A percentile compares a stretch with the other conserved stretches of the same genome.
These are phyloP conservation scores for Plasmodium adleri DNA, from an alignment of 169 alveolate genomes.

Conservation along the genomic window DNA sequence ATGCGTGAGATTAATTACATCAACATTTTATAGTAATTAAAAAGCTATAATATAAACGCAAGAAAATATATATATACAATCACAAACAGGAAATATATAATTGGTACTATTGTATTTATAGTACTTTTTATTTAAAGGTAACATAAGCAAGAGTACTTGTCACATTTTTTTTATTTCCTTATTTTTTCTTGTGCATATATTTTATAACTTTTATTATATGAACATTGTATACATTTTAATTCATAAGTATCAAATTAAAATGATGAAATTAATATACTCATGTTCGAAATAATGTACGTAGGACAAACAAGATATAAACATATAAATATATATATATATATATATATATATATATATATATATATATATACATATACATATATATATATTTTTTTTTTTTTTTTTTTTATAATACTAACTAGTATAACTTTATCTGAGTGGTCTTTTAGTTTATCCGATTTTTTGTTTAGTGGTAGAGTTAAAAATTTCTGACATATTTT, in stretches of 20 bases:
- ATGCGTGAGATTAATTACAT: constrained; percentile 73
- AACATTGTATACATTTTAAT: constrained; percentile 23
- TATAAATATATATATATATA: not conserved
- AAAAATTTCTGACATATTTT: constrained; percentile 67
- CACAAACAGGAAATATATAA: not conserved
- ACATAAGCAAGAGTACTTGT: too few species aligned
- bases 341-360: not conserved
- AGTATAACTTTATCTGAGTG: constrained; percentile 65
- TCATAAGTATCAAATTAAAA: not conserved
- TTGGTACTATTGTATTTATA: not conserved
- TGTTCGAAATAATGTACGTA: constrained; percentile 7
- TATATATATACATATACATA: not conserved
- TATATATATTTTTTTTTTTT: not conserved
- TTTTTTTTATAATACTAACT: constrained; percentile 9
- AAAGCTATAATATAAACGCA: constrained; percentile 54
- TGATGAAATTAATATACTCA: not conserved
- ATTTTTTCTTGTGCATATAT: not conserved
- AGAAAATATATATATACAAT: not conserved
- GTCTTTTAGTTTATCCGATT: constrained; percentile 19
- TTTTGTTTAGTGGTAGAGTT: constrained; percentile 39
- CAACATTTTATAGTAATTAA: constrained; percentile 33
- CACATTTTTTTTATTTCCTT: not conserved
- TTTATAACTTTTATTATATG: constrained; percentile 34
- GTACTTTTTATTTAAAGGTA: not conserved
- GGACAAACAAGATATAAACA: not conserved